Percentiles rank a stretch among this genome's conserved stretches.
phyloP scores from a whole-genome alignment of 768 basidiomycete species.

The Boletus pseudo-olivaceus region DNA sequence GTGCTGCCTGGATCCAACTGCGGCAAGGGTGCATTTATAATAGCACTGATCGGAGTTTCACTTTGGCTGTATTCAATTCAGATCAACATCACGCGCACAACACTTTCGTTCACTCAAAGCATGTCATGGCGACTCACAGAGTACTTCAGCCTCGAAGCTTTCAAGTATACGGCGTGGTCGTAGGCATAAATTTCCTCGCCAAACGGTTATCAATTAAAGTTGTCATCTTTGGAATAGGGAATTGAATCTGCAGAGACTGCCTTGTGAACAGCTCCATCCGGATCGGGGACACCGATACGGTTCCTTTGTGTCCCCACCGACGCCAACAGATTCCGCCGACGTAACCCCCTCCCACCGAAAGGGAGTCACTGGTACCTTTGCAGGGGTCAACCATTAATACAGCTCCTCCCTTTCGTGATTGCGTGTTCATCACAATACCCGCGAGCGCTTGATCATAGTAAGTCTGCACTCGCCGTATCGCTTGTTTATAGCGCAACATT shows the following conservation, averaged over 20 bases:
- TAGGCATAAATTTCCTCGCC: not conserved
- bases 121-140: not conserved
- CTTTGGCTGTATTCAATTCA: not conserved
- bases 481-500: not conserved
- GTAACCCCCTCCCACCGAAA: not conserved
- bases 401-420: not conserved
- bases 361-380: not conserved
- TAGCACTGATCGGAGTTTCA: not conserved
- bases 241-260: not conserved
- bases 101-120: not conserved
- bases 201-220: not conserved
- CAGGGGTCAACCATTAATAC: not conserved
- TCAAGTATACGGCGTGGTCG: not conserved
- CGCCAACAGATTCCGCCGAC: not conserved
- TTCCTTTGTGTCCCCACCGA: not conserved
- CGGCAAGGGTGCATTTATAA: not conserved
- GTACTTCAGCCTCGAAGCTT: not conserved
- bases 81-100: not conserved
- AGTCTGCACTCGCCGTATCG: slow-evolving; percentile 1
- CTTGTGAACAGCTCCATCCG: not conserved
- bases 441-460: not conserved
- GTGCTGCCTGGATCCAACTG: not conserved
- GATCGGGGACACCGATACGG: not conserved
- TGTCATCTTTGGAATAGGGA: not conserved
- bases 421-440: not conserved